Evolutionary conservation across 306 rosid species (phyloP).

Genomic region (Phaseolus lunatus): DNA sequence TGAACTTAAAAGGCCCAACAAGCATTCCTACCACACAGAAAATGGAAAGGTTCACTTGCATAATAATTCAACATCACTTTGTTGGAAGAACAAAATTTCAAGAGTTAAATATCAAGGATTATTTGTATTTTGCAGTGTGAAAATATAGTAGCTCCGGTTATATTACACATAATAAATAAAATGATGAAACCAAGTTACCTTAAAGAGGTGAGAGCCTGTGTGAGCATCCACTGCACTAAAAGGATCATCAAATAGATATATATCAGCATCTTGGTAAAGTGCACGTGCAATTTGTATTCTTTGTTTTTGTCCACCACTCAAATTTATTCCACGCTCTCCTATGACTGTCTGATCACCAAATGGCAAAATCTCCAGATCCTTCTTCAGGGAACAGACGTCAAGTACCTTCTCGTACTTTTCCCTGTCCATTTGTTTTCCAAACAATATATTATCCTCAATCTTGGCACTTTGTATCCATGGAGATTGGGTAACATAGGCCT

Average conservation of each 20-base stretch:
- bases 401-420: constrained; percentile 77
- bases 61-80: background rate
- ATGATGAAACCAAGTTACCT: constrained; percentile 55
- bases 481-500: constrained; percentile 91
- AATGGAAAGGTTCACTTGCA: constrained; percentile 8
- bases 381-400: constrained; percentile 81
- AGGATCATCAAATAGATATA: constrained; percentile 93
- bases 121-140: background rate
- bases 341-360: constrained; percentile 90
- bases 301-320: constrained; percentile 96
- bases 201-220: constrained; percentile 91
- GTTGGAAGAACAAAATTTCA: constrained; percentile 12
- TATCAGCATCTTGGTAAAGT: constrained; percentile 85
- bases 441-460: constrained; percentile 82
- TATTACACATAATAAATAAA: constrained; percentile 16
- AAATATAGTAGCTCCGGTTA: background rate
- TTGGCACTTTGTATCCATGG: constrained; percentile 96
- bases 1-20: constrained; percentile 66
- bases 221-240: constrained; percentile 96
- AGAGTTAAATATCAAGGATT: background rate
- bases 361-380: constrained; percentile 78
- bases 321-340: constrained; percentile 93
- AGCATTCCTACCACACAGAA: constrained; percentile 67
- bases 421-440: constrained; percentile 77
- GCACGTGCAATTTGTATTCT: constrained; percentile 92